Percentiles rank a stretch among this genome's conserved stretches.
These are phyloP conservation scores for Nemania sp. DNA, from an alignment of 2,329 filamentous ascomycete species.

Conservation along the genomic window DNA sequence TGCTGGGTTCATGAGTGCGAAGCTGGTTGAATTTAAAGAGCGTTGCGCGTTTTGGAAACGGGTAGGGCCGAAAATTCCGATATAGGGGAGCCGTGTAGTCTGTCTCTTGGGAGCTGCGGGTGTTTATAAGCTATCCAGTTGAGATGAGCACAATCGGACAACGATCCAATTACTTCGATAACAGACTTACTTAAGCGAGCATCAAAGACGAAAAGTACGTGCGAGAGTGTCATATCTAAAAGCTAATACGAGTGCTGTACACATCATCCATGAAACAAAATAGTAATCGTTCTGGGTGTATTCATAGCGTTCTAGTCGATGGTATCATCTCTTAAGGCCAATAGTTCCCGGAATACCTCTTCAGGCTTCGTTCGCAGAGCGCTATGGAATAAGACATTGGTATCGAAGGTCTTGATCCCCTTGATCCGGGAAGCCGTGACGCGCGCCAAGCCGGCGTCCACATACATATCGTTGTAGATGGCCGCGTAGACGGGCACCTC, in stretches of 20 bases:
- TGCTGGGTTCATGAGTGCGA: conserved; percentile 48
- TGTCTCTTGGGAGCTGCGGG: neutral
- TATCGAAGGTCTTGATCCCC: conserved; percentile 79
- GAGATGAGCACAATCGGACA: no score
- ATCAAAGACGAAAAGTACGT: neutral
- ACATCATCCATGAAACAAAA: neutral
- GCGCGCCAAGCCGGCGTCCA: conserved; percentile 73
- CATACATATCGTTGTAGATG: conserved; percentile 91
- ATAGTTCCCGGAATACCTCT: conserved; percentile 76
- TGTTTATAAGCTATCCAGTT: no score
- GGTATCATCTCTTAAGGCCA: conserved; percentile 72
- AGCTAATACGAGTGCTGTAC: neutral
- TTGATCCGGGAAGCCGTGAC: conserved; percentile 76
- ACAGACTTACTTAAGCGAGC: neutral
- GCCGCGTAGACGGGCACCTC: conserved; percentile 85
- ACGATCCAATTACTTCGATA: no score
- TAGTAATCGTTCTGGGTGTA: neutral
- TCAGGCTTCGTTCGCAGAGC: conserved; percentile 73
- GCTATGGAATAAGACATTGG: conserved; percentile 86
- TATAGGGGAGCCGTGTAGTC: conserved; percentile 38
- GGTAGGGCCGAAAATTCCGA: conserved; percentile 49
- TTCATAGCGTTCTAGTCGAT: conserved; percentile 49
- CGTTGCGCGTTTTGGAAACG: conserved; percentile 59
- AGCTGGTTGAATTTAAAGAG: conserved; percentile 44
- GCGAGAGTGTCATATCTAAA: neutral